Evolutionary conservation across 1,284 basidiomycete genomes (phyloP).

Genomic region (Pulveroboletus sp.): DNA sequence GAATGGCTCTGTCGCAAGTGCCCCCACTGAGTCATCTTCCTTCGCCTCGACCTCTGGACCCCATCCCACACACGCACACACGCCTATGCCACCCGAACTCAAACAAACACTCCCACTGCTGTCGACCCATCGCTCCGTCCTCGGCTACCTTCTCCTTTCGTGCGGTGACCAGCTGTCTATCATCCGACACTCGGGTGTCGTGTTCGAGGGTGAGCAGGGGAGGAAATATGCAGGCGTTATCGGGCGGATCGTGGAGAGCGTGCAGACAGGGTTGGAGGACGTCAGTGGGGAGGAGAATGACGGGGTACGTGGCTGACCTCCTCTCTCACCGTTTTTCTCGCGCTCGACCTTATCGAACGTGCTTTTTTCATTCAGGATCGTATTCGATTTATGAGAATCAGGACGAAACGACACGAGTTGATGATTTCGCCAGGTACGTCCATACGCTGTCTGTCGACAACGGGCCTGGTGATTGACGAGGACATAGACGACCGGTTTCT

Average conservation of each 20-base stretch:
- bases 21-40: constrained; percentile 1
- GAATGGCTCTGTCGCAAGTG: constrained; percentile 10
- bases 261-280: constrained; percentile 70
- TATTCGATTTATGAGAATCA: constrained; percentile 83
- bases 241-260: constrained; percentile 75
- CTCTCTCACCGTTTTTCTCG: not conserved
- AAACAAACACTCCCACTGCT: constrained; percentile 77
- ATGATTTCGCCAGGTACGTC: constrained; percentile 89
- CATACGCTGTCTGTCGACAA: not conserved
- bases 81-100: constrained; percentile 58
- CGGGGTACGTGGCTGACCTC: constrained; percentile 37
- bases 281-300: constrained; percentile 56
- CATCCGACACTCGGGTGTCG: constrained; percentile 77
- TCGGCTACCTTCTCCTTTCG: constrained; percentile 84
- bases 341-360: not conserved
- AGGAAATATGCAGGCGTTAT: constrained; percentile 75
- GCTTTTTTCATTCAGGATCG: constrained; percentile 60
- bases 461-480: not conserved
- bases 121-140: constrained; percentile 78
- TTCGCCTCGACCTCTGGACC: constrained; percentile 14
- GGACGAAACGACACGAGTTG: constrained; percentile 87
- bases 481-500: constrained; percentile 72
- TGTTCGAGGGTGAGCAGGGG: constrained; percentile 87
- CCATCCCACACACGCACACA: constrained; percentile 18
- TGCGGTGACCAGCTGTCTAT: constrained; percentile 63